Percentiles rank a stretch among this genome's conserved stretches.
phyloP scores from a whole-genome alignment of 768 basidiomycete species.

The Cytidiella melzeri region DNA sequence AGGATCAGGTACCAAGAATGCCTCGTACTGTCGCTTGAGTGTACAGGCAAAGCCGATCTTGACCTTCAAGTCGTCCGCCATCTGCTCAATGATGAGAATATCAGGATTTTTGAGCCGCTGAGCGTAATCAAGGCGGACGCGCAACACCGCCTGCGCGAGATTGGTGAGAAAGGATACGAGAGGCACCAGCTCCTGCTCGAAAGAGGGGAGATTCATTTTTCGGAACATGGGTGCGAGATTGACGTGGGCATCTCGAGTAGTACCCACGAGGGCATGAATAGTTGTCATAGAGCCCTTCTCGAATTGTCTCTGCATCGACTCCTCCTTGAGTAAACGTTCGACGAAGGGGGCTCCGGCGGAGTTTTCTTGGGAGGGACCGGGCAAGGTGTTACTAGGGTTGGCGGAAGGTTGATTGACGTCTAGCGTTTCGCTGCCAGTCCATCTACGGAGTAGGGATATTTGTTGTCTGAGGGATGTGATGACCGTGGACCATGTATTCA shows the following conservation, averaged over 20 bases:
- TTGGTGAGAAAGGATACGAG: slow-evolving; percentile 96
- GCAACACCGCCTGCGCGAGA: slow-evolving; percentile 86
- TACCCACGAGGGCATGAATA: slow-evolving; percentile 79
- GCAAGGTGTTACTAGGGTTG: slow-evolving; percentile 37
- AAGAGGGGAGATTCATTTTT: slow-evolving; percentile 87
- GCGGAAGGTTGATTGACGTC: slow-evolving; percentile 82
- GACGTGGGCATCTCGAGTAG: slow-evolving; percentile 83
- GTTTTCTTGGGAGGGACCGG: slow-evolving; percentile 34
- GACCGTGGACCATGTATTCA: slow-evolving; percentile 91
- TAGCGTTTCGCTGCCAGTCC: slow-evolving; percentile 91
- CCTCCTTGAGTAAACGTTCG: slow-evolving; percentile 91
- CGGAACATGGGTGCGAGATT: slow-evolving; percentile 69
- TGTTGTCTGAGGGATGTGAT: slow-evolving; percentile 80
- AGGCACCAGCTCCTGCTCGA: slow-evolving; percentile 82
- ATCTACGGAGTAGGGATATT: slow-evolving; percentile 73
- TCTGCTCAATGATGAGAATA: slow-evolving; percentile 87
- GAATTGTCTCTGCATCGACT: slow-evolving; percentile 91
- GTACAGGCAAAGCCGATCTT: slow-evolving; percentile 89
- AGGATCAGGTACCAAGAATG: slow-evolving; percentile 82
- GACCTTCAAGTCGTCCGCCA: slow-evolving; percentile 88
- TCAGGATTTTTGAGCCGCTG: slow-evolving; percentile 85
- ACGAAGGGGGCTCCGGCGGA: slow-evolving; percentile 82
- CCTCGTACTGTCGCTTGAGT: slow-evolving; percentile 92
- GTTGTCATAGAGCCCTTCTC: slow-evolving; percentile 85
- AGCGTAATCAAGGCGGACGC: slow-evolving; percentile 84